Base-by-base conservation (phyloP, 2,329 filamentous ascomycete genomes). In the Cucurbitaria berberidis region DNA sequence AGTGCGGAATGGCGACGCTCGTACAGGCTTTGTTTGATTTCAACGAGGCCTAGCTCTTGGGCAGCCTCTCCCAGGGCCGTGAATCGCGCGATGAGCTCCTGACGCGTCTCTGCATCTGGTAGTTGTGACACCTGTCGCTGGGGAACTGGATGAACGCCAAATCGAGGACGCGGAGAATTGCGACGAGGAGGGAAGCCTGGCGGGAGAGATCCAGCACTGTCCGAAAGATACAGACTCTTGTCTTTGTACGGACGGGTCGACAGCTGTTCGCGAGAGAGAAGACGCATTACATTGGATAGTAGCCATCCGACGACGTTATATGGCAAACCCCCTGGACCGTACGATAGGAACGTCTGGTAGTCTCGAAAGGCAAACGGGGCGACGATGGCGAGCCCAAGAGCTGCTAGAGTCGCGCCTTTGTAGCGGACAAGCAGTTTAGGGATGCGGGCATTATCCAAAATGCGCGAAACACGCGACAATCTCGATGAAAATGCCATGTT, bases 281-380 rank as follows among this genome's bases (percentile, higher is more conserved):
- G 4, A 16, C 72, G 72, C n/a, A 75, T 45, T 5, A 60, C 13
- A 8, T 51, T 55, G 35, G 67, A 57, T 2, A 74, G 18, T 0
- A 77, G 64, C 76, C 76, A 82, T 27, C 80, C 80, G 18, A 67
- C 27, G 24, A 74, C 24, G 49, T 80, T 78, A 60, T 78, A 69
- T 0, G 79, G 78, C 0, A 80, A 51, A 15, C 79, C 79, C 51
- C 80, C 78, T 3, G 70, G 73, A 13, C 79, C 79, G 27, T 81
- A 72, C 1, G 75, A 73, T 4, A 42, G 40, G 16, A 18, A 42
- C 3, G 22, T 70, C 3, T 58, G 67, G 67, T 81, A 81, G 63
- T 75, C 60, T 7, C 53, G 45, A 42, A 63, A 38, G 18, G 57
- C 60, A 13, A 60, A 43, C 11, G 63, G 53, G 8, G 59, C 5